phyloP scores from a whole-genome alignment of 345 rosid species.

The Moricandia arvensis region DNA sequence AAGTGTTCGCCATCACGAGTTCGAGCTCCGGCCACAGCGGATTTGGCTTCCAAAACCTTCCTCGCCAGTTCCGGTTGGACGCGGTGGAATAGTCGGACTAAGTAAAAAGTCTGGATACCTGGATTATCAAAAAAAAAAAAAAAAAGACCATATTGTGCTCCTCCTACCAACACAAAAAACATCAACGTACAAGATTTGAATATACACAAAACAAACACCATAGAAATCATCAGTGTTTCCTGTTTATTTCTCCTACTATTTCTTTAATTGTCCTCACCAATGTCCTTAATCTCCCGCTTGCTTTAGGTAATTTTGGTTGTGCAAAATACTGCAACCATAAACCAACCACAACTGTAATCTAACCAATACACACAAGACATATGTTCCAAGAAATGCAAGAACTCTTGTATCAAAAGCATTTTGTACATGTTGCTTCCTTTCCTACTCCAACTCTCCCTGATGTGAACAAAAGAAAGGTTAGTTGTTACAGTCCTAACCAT shows the following conservation, averaged over 20 bases:
- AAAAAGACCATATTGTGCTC: neutral
- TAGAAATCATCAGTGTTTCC: neutral
- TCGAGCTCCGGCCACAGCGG: no score
- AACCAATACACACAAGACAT: neutral
- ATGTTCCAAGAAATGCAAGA: neutral
- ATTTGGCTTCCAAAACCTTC: no score
- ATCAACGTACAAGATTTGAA: no score
- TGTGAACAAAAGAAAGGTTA: neutral
- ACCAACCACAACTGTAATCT: neutral
- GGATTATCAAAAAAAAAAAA: no score
- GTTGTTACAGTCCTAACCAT: neutral
- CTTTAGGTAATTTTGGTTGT: constrained; percentile 45
- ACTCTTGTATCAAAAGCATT: neutral
- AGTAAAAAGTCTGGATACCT: no score
- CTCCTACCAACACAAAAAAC: constrained; percentile 6
- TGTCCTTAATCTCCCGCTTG: constrained; percentile 49
- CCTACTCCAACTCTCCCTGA: constrained; percentile 67
- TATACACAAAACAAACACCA: no score
- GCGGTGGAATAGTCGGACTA: no score
- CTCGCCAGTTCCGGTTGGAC: no score
- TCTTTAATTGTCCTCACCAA: constrained; percentile 44
- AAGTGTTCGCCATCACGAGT: no score
- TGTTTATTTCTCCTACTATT: neutral
- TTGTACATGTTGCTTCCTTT: constrained; percentile 77
- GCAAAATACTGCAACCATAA: constrained; percentile 49